Evolutionary conservation across 2,329 filamentous ascomycete species (phyloP), one percentile per base, ranked within the genome.

Genomic region (Sclerotinia sclerotiorum): DNA sequence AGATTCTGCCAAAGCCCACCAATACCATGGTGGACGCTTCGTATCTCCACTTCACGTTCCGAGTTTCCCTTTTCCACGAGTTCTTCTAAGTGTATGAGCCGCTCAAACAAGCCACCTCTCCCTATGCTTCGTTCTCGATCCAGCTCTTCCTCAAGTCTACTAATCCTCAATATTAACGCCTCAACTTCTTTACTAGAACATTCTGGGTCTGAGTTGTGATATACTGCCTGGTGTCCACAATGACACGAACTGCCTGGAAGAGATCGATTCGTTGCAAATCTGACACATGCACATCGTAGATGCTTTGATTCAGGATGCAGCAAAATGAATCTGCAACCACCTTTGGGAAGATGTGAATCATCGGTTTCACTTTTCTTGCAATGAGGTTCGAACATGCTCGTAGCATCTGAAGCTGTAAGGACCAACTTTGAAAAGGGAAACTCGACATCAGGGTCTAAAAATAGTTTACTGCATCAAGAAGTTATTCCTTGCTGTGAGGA

Each of bases 201-300:
- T 39, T 81, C 78, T n/a, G 81, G 80, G 71, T 81, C 71, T 21
- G 70, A 80, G 69, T 84, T 79, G 74, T 88, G 86, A 74, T 84
- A 88, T 76, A 85, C 88, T 46, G 85, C 84, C 65, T 86, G 81
- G 74, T 88, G 86, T 7, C 86, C 86, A 72, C 86, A 88, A 63
- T 86, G 82, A 73, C 86, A 88, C 27, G 79, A 82, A 65, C 84
- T 84, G 49, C 85, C 82, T 1, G 85, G 85, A 15, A 84, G 78
- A n/a, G 79, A 75, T 63, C 79, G 80, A 76, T 86, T 87, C 68
- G 84, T 81, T 5, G 82, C 82, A 76, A 88, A 88, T 69, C 82
- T 81, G 70, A 85, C 83, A 73, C 86, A 88, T 56, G 82, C 85
- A 76, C 86, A 88, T 55, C 86, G 83, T 69, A 85, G 81, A 64